Percentiles rank a stretch among this genome's conserved stretches.
Conservation (phyloP, 306 rosid genomes). For the Pterocarpus santalinus region DNA sequence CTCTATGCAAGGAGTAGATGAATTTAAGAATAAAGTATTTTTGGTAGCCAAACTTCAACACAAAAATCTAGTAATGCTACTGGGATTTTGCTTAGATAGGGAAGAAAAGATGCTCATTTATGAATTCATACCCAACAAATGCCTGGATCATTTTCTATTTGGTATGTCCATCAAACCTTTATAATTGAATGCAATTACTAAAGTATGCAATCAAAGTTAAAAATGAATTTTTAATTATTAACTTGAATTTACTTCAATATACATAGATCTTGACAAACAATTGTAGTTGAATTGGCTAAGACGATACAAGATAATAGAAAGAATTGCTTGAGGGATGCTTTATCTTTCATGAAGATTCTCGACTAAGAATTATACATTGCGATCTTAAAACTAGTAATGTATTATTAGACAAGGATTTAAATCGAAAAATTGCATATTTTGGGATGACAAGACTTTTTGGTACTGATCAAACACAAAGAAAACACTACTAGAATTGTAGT, state of each 20-base stretch:
- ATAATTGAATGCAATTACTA: neutral
- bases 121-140: constrained; percentile 52
- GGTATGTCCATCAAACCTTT: constrained; percentile 24
- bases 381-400: constrained; percentile 57
- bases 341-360: constrained; percentile 54
- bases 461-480: constrained; percentile 51
- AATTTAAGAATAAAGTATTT: constrained; percentile 54
- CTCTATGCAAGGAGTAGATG: constrained; percentile 50
- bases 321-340: constrained; percentile 47
- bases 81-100: constrained; percentile 52
- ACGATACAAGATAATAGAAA: constrained; percentile 50
- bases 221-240: neutral
- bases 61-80: constrained; percentile 46
- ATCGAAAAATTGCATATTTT: constrained; percentile 61
- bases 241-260: neutral
- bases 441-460: constrained; percentile 54
- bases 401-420: constrained; percentile 52
- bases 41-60: constrained; percentile 52
- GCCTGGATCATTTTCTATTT: constrained; percentile 48
- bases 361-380: constrained; percentile 40
- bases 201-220: neutral
- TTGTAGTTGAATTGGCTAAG: constrained; percentile 52
- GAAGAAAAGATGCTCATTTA: constrained; percentile 57
- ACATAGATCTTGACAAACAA: constrained; percentile 41
- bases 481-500: constrained; percentile 56